Conservation (phyloP, 2,329 filamentous ascomycete species). For the Nakataea oryzae region DNA sequence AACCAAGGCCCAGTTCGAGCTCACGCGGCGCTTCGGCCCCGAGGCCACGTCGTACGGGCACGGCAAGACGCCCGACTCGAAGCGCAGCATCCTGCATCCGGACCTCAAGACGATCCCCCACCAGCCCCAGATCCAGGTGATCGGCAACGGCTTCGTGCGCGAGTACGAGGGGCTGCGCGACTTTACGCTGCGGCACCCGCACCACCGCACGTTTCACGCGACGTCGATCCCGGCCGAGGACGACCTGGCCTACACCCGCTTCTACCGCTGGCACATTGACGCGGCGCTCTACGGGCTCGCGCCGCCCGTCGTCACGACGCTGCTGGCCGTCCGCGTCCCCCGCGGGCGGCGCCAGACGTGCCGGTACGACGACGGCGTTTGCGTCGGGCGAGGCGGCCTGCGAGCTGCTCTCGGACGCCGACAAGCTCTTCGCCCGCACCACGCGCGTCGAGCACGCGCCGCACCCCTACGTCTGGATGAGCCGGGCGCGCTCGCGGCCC, state of each 20-base stretch:
- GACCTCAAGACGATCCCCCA: conserved; percentile 73
- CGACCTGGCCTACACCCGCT: conserved; percentile 40
- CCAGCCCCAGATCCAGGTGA: conserved; percentile 71
- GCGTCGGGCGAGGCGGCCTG: conserved; percentile 63
- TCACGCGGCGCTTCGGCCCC: conserved; percentile 67
- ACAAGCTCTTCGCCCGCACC: conserved; percentile 56
- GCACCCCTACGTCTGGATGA: conserved; percentile 80
- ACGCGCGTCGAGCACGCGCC: conserved; percentile 66
- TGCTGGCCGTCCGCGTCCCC: conserved; percentile 66
- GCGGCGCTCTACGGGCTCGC: conserved; percentile 66
- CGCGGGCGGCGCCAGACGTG: conserved; percentile 41
- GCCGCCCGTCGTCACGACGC: conserved; percentile 62
- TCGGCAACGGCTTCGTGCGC: conserved; percentile 61
- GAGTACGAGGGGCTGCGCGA: conserved; percentile 62
- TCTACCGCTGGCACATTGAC: conserved; percentile 76
- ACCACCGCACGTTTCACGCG: conserved; percentile 68
- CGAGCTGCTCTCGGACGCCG: conserved; percentile 50
- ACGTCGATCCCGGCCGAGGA: conserved; percentile 44
- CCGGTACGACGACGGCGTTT: conserved; percentile 70
- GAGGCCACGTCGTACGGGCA: conserved; percentile 55
- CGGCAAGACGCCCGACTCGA: conserved; percentile 58
- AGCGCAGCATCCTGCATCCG: conserved; percentile 59
- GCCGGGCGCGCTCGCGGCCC: conserved; percentile 50
- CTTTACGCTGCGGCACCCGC: conserved; percentile 61
- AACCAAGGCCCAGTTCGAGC: conserved; percentile 61